These are phyloP conservation scores for Puccinellia tenuiflora DNA, from an alignment of 176 grass and related monocot species.

Conservation along the genomic window DNA sequence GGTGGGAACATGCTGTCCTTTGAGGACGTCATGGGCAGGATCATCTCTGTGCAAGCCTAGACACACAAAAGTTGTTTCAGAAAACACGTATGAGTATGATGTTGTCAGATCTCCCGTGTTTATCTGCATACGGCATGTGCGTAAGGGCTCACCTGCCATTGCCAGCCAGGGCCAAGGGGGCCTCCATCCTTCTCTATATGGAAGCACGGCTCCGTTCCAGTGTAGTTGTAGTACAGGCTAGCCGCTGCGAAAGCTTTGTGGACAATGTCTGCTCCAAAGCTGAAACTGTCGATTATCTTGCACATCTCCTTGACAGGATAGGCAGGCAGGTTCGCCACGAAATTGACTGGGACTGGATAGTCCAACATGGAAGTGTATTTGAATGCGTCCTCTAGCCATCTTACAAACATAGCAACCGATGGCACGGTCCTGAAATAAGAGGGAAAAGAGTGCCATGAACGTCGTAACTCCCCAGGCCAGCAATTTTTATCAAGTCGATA, in stretches of 20 bases:
- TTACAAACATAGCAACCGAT: slow-evolving; percentile 31
- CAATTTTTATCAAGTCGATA: background rate
- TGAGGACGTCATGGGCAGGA: slow-evolving; percentile 58
- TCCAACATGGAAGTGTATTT: slow-evolving; percentile 60
- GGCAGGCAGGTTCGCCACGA: slow-evolving; percentile 57
- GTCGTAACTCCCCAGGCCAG: background rate
- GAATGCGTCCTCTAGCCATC: slow-evolving; percentile 64
- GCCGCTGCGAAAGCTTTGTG: slow-evolving; percentile 51
- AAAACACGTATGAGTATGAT: background rate
- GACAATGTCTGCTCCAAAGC: slow-evolving; percentile 20
- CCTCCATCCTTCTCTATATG: slow-evolving; percentile 44
- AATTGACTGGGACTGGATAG: slow-evolving; percentile 65
- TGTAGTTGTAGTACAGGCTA: slow-evolving; percentile 74
- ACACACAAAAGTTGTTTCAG: background rate
- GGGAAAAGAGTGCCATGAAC: background rate
- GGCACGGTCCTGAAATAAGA: slow-evolving; percentile 37
- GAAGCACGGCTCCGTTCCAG: slow-evolving; percentile 46
- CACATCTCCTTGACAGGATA: slow-evolving; percentile 85
- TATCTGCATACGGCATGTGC: background rate
- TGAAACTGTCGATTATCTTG: slow-evolving; percentile 56
- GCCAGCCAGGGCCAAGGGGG: slow-evolving; percentile 72
- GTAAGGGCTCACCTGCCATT: slow-evolving; percentile 62
- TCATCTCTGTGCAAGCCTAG: slow-evolving; percentile 95
- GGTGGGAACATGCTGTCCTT: slow-evolving; percentile 73
- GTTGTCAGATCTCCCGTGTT: background rate